Base-by-base conservation (phyloP, 1,284 basidiomycete genomes). In the Papiliotrema laurentii region DNA sequence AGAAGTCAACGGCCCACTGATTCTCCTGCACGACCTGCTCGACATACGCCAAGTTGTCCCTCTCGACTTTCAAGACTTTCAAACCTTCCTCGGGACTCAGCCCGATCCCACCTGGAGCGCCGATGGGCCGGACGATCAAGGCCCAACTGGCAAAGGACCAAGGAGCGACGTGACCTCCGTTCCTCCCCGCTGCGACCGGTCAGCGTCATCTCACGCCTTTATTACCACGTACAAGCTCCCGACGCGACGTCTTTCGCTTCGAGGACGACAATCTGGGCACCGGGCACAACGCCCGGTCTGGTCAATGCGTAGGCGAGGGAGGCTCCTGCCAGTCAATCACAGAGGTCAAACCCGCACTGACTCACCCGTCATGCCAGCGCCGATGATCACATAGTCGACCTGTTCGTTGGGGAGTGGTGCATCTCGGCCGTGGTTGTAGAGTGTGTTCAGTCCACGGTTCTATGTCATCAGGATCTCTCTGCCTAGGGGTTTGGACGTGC, bases 31-130 rank as follows among this genome's bases (percentile, higher is more conserved):
- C 72, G 81, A 89, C 85, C 38, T 85, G 80, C 13, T 79, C 78
- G 2, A 64, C 64, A 3, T 80, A 80, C 63, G 89, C 85, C 80
- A 89, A 83, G 19, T 79, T 83, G 58, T 81, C 81, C 36, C 84
- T 84, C 5, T 75, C 69, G 11, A 56, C 48, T 45, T 88, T 83
- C 51, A 89, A 76, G 2, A 80, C 68, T n/a, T 61, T 58, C 13
- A 64, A 21, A 1, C 58, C 61, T 24, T 64, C 51, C 5, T 80
- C 77, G 4, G 72, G 68, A 55, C 51, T 53, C 14, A 68, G 41
- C 0, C 67, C 67, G 1, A 59, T 60, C 1, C 69, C 67, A 7
- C 67, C 67, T n/a, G n/a, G n/a, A 22, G 60, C 39, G 2, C 44
- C 36, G 9, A 65, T 52, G 2, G 69, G 62, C 1, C 47, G 45